These are phyloP conservation scores for Xylaria longipes DNA, from an alignment of 495 filamentous ascomycete species.

Conservation along the genomic window DNA sequence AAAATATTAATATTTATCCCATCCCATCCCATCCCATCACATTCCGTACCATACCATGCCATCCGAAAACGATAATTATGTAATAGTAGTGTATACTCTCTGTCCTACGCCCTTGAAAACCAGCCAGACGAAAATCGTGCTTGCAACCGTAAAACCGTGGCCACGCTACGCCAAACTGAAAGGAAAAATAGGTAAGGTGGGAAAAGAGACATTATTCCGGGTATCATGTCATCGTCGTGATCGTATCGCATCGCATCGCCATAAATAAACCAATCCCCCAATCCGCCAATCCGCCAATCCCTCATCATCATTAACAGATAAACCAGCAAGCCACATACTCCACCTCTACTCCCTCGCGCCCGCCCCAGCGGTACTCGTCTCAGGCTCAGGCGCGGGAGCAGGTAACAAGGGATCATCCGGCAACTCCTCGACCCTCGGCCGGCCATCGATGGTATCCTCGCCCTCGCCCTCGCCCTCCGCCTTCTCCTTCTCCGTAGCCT, in stretches of 20 bases:
- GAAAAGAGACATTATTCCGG: not conserved
- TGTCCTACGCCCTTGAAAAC: not conserved
- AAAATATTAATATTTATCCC: not conserved
- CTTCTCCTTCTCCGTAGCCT: slow-evolving; percentile 45
- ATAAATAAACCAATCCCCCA: not conserved
- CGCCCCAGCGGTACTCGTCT: not conserved
- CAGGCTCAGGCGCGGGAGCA: not conserved
- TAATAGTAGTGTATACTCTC: not conserved
- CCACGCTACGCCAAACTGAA: not conserved
- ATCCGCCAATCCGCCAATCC: not conserved
- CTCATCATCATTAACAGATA: not conserved
- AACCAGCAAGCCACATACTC: not conserved
- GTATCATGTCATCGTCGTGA: slow-evolving; percentile 25
- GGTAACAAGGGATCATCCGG: slow-evolving; percentile 39
- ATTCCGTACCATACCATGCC: no score
- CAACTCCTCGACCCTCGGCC: slow-evolving; percentile 41
- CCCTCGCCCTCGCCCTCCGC: slow-evolving; percentile 25
- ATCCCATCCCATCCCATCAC: no score
- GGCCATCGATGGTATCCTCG: slow-evolving; percentile 28
- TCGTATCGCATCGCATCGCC: slow-evolving; percentile 4
- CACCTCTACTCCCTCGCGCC: not conserved
- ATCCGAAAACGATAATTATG: not conserved
- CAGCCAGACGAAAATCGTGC: not conserved
- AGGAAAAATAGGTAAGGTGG: not conserved
- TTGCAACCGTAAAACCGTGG: not conserved